Conservation (phyloP, 805 yeast genomes). For the Teunomyces stri region DNA sequence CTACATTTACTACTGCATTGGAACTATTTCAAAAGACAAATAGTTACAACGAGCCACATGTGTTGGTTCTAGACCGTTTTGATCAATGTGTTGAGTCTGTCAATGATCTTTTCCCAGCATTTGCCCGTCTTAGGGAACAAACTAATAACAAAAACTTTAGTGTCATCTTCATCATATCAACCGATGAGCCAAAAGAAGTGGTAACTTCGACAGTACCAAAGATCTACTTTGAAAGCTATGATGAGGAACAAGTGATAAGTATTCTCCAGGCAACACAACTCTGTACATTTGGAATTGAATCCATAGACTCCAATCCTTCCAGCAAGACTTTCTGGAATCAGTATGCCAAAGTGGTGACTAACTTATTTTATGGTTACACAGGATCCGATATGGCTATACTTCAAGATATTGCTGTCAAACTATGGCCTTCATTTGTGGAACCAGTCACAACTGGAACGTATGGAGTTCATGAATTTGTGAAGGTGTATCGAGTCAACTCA, state of each 20-base stretch:
- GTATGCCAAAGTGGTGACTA: conserved; percentile 44
- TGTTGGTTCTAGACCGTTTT: conserved; percentile 47
- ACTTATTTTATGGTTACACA: conserved; percentile 43
- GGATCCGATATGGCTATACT: conserved; percentile 43
- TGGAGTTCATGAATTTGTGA: conserved; percentile 28
- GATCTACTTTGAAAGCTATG: conserved; percentile 39
- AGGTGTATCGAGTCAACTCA: conserved; percentile 30
- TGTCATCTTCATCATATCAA: conserved; percentile 40
- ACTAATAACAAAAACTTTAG: conserved; percentile 28
- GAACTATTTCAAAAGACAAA: conserved; percentile 36
- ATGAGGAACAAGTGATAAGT: conserved; percentile 30
- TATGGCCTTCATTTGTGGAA: conserved; percentile 34
- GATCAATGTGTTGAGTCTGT: conserved; percentile 47
- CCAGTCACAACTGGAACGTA: conserved; percentile 23
- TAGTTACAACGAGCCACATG: conserved; percentile 32
- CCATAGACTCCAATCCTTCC: conserved; percentile 12
- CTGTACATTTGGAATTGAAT: conserved; percentile 18
- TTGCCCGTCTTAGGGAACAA: conserved; percentile 45
- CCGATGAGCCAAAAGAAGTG: conserved; percentile 37
- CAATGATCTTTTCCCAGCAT: conserved; percentile 38
- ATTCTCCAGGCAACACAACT: conserved; percentile 35
- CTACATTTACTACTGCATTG: conserved; percentile 39
- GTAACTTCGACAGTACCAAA: conserved; percentile 41
- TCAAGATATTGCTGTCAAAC: conserved; percentile 24
- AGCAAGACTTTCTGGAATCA: conserved; percentile 38